Percentiles rank a stretch among this genome's conserved stretches.
phyloP scores from a whole-genome alignment of 2,329 filamentous ascomycete genomes.

The Exophiala lecanii-corni region DNA sequence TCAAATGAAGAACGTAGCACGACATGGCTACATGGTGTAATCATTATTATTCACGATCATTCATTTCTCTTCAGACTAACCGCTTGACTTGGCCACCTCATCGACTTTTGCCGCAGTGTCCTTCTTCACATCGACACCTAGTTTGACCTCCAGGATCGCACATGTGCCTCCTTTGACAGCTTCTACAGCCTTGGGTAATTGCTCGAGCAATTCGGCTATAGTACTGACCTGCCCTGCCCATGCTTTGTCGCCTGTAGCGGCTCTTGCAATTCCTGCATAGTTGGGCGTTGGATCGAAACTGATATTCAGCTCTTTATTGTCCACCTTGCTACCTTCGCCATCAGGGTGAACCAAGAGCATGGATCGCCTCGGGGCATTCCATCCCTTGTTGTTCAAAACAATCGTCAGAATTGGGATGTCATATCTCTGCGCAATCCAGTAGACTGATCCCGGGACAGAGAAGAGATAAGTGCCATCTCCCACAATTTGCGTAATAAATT shows the following conservation, averaged over 20 bases:
- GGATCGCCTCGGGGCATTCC: conserved; percentile 61
- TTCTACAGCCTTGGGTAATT: conserved; percentile 56
- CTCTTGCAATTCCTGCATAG: conserved; percentile 64
- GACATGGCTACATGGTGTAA: too few species aligned
- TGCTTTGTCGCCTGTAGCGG: conserved; percentile 54
- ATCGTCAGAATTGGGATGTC: conserved; percentile 63
- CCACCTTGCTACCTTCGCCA: conserved; percentile 57
- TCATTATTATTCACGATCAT: too few species aligned
- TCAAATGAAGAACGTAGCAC: not conserved
- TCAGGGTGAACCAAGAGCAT: conserved; percentile 63
- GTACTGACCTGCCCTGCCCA: conserved; percentile 58
- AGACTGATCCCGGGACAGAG: conserved; percentile 60
- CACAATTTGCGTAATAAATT: conserved; percentile 61
- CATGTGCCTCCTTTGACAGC: conserved; percentile 52
- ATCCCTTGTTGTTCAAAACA: conserved; percentile 66
- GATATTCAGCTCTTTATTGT: conserved; percentile 63
- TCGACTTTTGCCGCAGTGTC: not conserved
- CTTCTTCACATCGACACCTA: conserved; percentile 10
- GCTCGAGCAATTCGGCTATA: conserved; percentile 50
- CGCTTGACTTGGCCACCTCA: conserved; percentile 4
- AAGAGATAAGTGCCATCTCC: conserved; percentile 67
- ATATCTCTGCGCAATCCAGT: conserved; percentile 65
- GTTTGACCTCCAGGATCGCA: conserved; percentile 55
- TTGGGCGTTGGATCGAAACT: conserved; percentile 62
- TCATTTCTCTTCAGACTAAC: too few species aligned